phyloP scores from a whole-genome alignment of 2,329 filamentous ascomycete species.

The Cytospora chrysosperma region DNA sequence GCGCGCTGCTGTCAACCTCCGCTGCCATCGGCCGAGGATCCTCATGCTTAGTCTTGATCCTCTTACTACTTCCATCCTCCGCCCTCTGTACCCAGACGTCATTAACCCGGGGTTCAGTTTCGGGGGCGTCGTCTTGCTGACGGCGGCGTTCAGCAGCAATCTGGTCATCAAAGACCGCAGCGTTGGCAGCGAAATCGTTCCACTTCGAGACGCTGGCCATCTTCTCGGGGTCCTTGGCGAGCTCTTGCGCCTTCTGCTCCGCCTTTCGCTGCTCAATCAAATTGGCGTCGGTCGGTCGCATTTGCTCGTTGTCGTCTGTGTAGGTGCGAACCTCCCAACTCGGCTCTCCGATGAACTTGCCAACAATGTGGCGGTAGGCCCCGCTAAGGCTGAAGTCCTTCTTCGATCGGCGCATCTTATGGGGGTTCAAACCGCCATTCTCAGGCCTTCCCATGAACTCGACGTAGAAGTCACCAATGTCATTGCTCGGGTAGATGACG shows the following conservation, averaged over 20 bases:
- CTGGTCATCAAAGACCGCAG: neutral
- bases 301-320: constrained; percentile 70
- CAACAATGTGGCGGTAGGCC: constrained; percentile 81
- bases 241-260: constrained; percentile 27
- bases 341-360: constrained; percentile 64
- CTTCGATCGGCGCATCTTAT: constrained; percentile 81
- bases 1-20: neutral
- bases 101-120: constrained; percentile 32
- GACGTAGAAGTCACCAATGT: constrained; percentile 78
- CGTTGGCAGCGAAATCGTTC: neutral
- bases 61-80: constrained; percentile 40
- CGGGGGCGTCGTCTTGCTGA: constrained; percentile 9
- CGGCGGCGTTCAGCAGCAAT: constrained; percentile 8
- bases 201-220: constrained; percentile 14
- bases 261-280: constrained; percentile 49
- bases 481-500: constrained; percentile 80
- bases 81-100: constrained; percentile 43
- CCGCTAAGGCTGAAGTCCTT: constrained; percentile 88
- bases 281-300: constrained; percentile 86
- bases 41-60: constrained; percentile 35
- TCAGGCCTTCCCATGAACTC: constrained; percentile 79
- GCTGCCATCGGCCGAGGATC: neutral
- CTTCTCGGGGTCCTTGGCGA: constrained; percentile 28
- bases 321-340: constrained; percentile 72
- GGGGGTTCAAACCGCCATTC: constrained; percentile 77